Evolutionary conservation across 306 rosid species (phyloP), one percentile per base, ranked within the genome.

Genomic region (Citrullus amarus): DNA sequence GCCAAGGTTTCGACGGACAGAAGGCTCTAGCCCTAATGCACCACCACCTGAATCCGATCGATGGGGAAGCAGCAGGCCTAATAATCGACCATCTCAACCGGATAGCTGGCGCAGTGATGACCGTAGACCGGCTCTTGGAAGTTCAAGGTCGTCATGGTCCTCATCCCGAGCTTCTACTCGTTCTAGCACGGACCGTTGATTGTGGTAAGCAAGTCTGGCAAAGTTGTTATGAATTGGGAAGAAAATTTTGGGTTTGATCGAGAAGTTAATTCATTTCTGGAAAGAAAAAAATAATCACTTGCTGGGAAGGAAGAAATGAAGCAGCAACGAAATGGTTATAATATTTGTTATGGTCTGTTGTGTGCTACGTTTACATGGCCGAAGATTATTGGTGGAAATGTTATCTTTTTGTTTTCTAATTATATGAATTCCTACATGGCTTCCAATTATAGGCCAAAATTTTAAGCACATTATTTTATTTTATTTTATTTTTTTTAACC

Each of bases 101-200:
- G 90, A 91, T 61, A 89, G 86, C 83, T 95, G 99, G 99, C 92
- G 97, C 51, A 57, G 59, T 58, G 97, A 89, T 36, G 95, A 89
- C 17, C 88, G 91, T 2, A 88, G 70, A 79, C 32, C 89, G 2
- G 53, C 86, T 0, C 86, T 89, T 61, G 92, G 91, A 74, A 62
- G 83, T 14, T 57, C 93, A 15, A 86, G 90, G 80, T 75, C 96
- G 5, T 63, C 93, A 3, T 92, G 98, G 99, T 86, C 98, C 17
- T 88, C 93, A 32, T 88, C 99, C 61, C 88, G 89, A 87, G 80
- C 25, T 54, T 79, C 83, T 6, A 61, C 85, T 3, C 88, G 85
- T 14, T 78, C 84, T n/a, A 48, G 59, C 9, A 0, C 78, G 0
- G 86, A 88, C 48, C 92, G 85, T 71, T 89, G 87, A 88, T 80